phyloP scores from a whole-genome alignment of 2,329 filamentous ascomycete genomes.

The Sporothrix luriei region DNA sequence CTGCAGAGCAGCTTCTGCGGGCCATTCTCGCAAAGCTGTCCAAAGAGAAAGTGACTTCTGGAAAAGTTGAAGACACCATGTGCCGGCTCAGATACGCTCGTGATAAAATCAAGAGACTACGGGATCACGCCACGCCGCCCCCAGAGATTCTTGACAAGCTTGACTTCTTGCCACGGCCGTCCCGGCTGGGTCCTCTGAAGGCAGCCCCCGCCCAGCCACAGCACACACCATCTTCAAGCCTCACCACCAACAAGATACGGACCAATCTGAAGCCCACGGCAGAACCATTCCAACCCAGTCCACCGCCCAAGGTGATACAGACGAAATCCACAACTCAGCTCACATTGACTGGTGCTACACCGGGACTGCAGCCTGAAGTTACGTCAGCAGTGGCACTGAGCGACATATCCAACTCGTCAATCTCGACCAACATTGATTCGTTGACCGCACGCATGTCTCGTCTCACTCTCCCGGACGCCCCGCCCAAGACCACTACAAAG shows the following conservation, averaged over 20 bases:
- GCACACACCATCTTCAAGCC: background rate
- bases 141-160: constrained; percentile 10
- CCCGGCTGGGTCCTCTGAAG: background rate
- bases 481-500: background rate
- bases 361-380: background rate
- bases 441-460: constrained; percentile 1
- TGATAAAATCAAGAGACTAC: constrained; percentile 10
- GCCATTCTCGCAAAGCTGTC: background rate
- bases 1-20: constrained; percentile 15
- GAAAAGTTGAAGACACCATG: background rate
- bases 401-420: background rate
- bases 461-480: background rate
- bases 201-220: no score
- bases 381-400: background rate
- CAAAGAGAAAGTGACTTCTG: background rate
- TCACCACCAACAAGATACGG: background rate
- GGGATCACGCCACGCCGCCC: background rate
- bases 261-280: background rate
- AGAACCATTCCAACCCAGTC: background rate
- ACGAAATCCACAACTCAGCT: no score
- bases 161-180: background rate
- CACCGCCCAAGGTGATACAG: background rate
- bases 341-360: background rate
- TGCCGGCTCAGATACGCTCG: background rate
- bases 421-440: background rate